Conservation (phyloP, 2,329 filamentous ascomycete genomes). For the Pseudogymnoascus sp. region DNA sequence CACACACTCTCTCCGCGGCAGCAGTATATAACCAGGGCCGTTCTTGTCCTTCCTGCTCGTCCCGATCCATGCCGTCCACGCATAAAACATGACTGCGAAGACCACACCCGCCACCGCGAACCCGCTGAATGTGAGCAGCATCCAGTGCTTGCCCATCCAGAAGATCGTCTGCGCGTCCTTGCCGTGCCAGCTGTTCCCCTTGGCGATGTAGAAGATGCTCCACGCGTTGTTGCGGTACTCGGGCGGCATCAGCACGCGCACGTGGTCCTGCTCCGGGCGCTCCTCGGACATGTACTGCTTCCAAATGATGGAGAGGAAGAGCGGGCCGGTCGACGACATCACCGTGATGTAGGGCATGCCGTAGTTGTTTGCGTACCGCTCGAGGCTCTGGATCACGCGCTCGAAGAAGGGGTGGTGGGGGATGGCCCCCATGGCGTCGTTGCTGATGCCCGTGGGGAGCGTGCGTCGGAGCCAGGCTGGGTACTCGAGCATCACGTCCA, state of each 20-base stretch:
- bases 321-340: constrained; percentile 68
- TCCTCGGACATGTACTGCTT: constrained; percentile 57
- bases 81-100: constrained; percentile 3
- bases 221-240: constrained; percentile 60
- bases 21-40: not conserved
- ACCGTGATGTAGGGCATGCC: constrained; percentile 58
- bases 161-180: constrained; percentile 39
- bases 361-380: constrained; percentile 61
- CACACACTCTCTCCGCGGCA: not conserved
- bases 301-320: constrained; percentile 70
- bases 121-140: constrained; percentile 29
- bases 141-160: constrained; percentile 38
- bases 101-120: constrained; percentile 26
- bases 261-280: constrained; percentile 40
- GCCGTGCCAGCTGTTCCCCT: constrained; percentile 39
- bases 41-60: not conserved
- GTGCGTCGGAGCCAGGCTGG: constrained; percentile 64
- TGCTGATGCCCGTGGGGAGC: constrained; percentile 67
- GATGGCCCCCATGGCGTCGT: constrained; percentile 69
- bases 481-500: constrained; percentile 58
- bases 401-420: constrained; percentile 68
- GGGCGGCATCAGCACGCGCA: constrained; percentile 59
- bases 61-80: not conserved
- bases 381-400: constrained; percentile 57
- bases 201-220: constrained; percentile 57